phyloP scores from a whole-genome alignment of 305 asterid genomes.

The Rubia tinctorum region DNA sequence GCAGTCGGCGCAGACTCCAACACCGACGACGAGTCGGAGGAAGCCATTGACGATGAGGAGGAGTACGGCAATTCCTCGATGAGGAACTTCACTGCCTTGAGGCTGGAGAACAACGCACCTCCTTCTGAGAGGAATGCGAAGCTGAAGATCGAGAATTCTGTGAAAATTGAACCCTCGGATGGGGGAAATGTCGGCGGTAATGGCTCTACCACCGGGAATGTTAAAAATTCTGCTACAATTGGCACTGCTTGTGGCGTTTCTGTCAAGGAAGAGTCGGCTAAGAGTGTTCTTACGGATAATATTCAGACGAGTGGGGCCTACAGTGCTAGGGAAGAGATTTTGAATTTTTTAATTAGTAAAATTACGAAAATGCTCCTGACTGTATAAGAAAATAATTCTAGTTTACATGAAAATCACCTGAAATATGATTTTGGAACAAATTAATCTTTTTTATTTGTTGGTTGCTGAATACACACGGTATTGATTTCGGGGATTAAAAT shows the following conservation, averaged over 20 bases:
- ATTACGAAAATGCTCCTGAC: no score
- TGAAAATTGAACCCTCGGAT: slow-evolving; percentile 61
- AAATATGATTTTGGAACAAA: no score
- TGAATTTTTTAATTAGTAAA: slow-evolving; percentile 27
- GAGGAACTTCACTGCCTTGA: slow-evolving; percentile 79
- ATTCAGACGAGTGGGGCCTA: slow-evolving; percentile 93
- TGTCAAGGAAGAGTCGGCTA: slow-evolving; percentile 67
- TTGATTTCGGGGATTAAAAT: no score
- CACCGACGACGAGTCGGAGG: slow-evolving; percentile 87
- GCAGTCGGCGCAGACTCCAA: slow-evolving; percentile 82
- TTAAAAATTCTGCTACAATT: slow-evolving; percentile 37
- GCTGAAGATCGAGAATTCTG: slow-evolving; percentile 38
- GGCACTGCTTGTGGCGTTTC: slow-evolving; percentile 42
- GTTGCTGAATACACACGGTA: no score
- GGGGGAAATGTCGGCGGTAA: slow-evolving; percentile 45
- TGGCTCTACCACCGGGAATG: slow-evolving; percentile 31
- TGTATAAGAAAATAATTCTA: no score
- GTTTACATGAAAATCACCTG: no score
- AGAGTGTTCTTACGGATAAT: slow-evolving; percentile 50
- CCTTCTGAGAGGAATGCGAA: no score
- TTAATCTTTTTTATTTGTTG: no score
- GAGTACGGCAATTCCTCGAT: slow-evolving; percentile 57
- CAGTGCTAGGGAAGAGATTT: slow-evolving; percentile 85
- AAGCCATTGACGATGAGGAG: no score
- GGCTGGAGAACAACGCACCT: slow-evolving; percentile 52